Evolutionary conservation across 2,329 filamentous ascomycete species (phyloP), one percentile per base, ranked within the genome.

Genomic region (Fusarium sulawesiense): DNA sequence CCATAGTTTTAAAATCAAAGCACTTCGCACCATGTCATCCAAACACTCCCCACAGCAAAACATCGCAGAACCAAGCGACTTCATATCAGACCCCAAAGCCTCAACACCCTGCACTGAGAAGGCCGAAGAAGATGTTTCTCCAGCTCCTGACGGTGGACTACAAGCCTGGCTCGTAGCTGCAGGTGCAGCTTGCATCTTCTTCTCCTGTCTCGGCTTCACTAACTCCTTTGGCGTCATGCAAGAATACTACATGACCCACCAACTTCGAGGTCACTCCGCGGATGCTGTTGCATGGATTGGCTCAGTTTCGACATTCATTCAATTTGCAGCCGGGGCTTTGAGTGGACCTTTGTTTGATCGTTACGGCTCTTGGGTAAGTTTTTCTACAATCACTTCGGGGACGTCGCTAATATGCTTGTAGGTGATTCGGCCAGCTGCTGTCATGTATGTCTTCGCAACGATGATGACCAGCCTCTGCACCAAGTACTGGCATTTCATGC

Each of bases 401-500:
- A 2, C 21, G 21, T 23, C 21, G 21, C 21, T 41, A 1, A 47
- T 6, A 1, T 32, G 16, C 6, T 2, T 0, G 2, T 4, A 74
- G 71, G 23, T 73, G 0, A 49, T 74, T 6, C 60, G 61, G 0
- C 72, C 71, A 4, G 67, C 69, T 1, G 70, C 70, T 2, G 8
- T 73, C 1, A 25, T 27, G 0, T 74, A 74, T 8, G 21, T 74
- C 1, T 70, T 71, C 11, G 55, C 66, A 4, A 69, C 62, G 2
- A 74, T 74, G 72, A 71, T 73, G 66, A 60, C 64, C 0, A 74
- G 71, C 6, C 10, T 74, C 0, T 85, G 83, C 70, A 79, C 73
- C 6, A 57, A 79, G 32, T 87, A 87, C 66, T 88, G 81, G 77
- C 85, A 87, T 8, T 80, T 87, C 70, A 83, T 87, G 77, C 82